phyloP scores from a whole-genome alignment of 2,329 filamentous ascomycete species.

The Ophiostoma pallidulum region DNA sequence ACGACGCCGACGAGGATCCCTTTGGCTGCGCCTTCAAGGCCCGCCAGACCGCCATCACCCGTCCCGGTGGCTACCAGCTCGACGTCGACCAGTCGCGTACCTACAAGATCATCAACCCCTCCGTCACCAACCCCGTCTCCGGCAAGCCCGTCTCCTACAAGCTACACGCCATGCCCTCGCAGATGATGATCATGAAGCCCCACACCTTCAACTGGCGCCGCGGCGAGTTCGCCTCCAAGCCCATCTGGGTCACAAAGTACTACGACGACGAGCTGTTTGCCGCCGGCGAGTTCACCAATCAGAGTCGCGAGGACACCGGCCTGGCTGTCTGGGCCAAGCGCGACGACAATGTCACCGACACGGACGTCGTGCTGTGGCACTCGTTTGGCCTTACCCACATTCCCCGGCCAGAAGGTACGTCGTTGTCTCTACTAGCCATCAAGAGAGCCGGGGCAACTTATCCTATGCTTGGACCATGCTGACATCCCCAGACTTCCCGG shows the following conservation, averaged over 20 bases:
- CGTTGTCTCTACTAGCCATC: too few relatives aligned
- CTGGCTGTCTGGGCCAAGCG: too few relatives aligned
- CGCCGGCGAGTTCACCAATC: slow-evolving; percentile 34
- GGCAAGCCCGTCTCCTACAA: slow-evolving; percentile 37
- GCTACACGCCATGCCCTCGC: slow-evolving; percentile 35
- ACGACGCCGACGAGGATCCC: slow-evolving; percentile 33
- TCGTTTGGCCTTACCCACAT: too few relatives aligned
- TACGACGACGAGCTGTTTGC: slow-evolving; percentile 34
- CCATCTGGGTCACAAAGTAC: slow-evolving; percentile 36
- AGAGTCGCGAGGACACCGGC: slow-evolving; percentile 34
- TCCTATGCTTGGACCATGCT: too few relatives aligned
- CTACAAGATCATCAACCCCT: slow-evolving; percentile 40
- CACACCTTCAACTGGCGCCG: slow-evolving; percentile 29
- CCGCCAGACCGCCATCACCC: slow-evolving; percentile 32
- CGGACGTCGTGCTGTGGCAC: too few relatives aligned
- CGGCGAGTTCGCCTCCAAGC: slow-evolving; percentile 28
- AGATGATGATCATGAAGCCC: slow-evolving; percentile 31
- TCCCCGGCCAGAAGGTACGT: too few relatives aligned
- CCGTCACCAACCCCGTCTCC: slow-evolving; percentile 30
- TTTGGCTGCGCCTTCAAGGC: slow-evolving; percentile 35
- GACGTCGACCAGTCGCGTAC: slow-evolving; percentile 36
- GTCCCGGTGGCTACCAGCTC: too few relatives aligned
- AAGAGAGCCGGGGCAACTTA: too few relatives aligned
- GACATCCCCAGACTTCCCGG: too few relatives aligned
- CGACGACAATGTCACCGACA: too few relatives aligned